Evolutionary conservation across 225 moss, liverwort and hornwort genomes (phyloP), one percentile per base, ranked within the genome.

Genomic region (Polytrichum formosum): DNA sequence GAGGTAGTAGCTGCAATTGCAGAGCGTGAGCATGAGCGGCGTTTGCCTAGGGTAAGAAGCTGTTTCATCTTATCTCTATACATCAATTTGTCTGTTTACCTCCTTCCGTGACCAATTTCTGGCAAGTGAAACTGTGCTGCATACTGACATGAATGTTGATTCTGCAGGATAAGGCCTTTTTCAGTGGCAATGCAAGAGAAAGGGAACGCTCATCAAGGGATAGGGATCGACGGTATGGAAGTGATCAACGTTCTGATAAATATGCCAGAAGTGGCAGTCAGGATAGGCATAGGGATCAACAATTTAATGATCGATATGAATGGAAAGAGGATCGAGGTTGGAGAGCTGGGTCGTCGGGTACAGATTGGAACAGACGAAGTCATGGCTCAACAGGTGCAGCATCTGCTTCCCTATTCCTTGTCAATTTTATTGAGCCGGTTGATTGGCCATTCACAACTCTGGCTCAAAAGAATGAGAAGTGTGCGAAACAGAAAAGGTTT

Each of bases 211-310:
- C 69, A 62, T 73, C 74, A 21, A 73, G 74, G 55, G 87, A 88
- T 22, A 72, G 63, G 58, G 80, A 91, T 26, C 76, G 21, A 29
- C 28, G 59, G 46, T 79, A 79, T 66, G 86, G 72, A 9, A 63
- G 29, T 60, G 80, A 78, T 13, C 66, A 67, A 79, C 76, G 78
- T 26, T 69, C 65, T 73, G 83, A 78, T 55, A 87, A 73, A 54
- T 46, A 75, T 78, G 64, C 63, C 31, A 81, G 81, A 68, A 77
- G 78, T 23, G 72, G 77, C 13, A 73, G 76, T 55, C 83, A 77
- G 71, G 78, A 90, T 64, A 76, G 77, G 70, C 81, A 73, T 61
- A 80, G 73, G 64, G 73, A 85, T 63, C 70, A 82, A 7, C 75
- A 79, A 53, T 87, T 77, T 28, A 77, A 22, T 54, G 74, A 77